Evolutionary conservation across 768 basidiomycete genomes (phyloP), one percentile per base, ranked within the genome.

Genomic region (Leccinum broughii): DNA sequence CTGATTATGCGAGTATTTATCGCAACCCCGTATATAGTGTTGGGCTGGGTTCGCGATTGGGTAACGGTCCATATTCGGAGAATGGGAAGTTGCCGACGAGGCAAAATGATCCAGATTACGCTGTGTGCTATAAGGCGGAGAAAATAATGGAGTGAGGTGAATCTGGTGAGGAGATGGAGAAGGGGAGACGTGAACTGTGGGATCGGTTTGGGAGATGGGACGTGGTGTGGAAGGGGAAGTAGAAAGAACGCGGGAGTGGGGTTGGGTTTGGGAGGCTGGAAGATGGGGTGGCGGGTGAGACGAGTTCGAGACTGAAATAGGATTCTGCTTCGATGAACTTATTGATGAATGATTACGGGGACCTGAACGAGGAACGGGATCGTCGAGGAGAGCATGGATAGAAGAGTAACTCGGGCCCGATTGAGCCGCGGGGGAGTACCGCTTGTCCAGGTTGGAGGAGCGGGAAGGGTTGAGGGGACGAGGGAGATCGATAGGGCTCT

Each of bases 151-250:
- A 39, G 75, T 64, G 20, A 72, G 68, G 63, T 76, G 78, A 58
- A 72, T 63, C 60, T 80, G 81, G 6, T 75, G 71, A 48, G 80
- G 78, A 59, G 81, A 80, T 48, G 81, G 80, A 13, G 81, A 80
- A 55, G 77, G 75, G 52, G 51, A 52, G 53, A 37, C 13, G 53
- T 15, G 35, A 37, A 22, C 13, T 34, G 51, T 14, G 10, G 46
- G 46, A 20, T 54, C 54, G 0, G 57, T 46, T 20, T 52, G 55
- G 1, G 55, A 3, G 26, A 20, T 4, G 24, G 55, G 53, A 48
- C 41, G 48, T 15, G 52, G 34, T 14, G n/a, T 44, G 24, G 54
- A 11, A 14, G 22, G 39, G 5, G 58, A 30, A 41, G 69, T 52
- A 6, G 70, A 58, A 11, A 51, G 51, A 50, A 32, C 3, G 15